These are phyloP conservation scores for Selaginella moellendorffii DNA, from an alignment of 75 land plant species.

Conservation along the genomic window DNA sequence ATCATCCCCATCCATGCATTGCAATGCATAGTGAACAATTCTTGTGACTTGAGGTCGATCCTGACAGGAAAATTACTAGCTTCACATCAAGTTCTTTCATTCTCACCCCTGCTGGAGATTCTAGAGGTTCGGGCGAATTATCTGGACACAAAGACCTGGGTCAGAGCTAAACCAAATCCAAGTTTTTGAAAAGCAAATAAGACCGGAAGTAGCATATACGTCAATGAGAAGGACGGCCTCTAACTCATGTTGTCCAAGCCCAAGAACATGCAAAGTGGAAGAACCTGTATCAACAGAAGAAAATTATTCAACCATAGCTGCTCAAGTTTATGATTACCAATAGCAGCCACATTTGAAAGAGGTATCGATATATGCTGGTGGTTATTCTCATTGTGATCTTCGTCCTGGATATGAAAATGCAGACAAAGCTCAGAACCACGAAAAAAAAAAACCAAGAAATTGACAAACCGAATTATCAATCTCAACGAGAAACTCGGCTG, in stretches of 20 bases:
- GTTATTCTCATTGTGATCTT: constrained; percentile 6
- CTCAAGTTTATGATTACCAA: constrained; percentile 14
- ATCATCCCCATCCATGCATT: constrained; percentile 20
- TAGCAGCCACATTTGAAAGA: constrained; percentile 16
- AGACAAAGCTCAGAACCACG: background rate
- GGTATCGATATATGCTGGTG: constrained; percentile 9
- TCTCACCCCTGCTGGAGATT: background rate
- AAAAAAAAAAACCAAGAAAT: background rate
- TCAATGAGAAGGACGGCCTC: constrained; percentile 23
- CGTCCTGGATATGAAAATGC: constrained; percentile 9
- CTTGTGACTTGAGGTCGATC: constrained; percentile 3
- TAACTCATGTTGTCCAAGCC: constrained; percentile 25
- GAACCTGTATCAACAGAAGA: constrained; percentile 16
- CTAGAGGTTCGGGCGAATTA: background rate
- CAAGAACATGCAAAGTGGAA: constrained; percentile 24
- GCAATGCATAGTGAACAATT: constrained; percentile 12
- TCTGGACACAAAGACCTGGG: no score
- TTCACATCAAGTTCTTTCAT: background rate
- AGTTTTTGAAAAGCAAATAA: constrained; percentile 3
- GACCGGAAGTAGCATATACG: background rate
- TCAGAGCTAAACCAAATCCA: background rate
- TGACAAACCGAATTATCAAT: constrained; percentile 11
- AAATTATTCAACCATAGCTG: background rate
- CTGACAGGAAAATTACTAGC: constrained; percentile 3
- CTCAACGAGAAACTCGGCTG: constrained; percentile 13